Conservation (phyloP, 495 filamentous ascomycete genomes). For the Chaetomium tenue region DNA sequence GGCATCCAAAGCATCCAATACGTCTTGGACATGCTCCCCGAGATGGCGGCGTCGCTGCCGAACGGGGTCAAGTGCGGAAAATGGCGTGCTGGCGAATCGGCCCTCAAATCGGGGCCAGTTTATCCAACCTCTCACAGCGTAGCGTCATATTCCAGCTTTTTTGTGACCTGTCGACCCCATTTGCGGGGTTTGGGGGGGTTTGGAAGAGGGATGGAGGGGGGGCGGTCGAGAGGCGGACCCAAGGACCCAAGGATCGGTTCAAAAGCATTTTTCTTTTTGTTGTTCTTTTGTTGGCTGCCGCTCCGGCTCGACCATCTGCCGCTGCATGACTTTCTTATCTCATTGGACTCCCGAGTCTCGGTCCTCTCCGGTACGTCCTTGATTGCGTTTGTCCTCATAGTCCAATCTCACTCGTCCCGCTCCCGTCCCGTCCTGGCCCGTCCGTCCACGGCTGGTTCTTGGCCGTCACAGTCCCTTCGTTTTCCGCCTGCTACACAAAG, state of each 20-base stretch:
- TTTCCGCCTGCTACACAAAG: background rate
- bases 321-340: background rate
- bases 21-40: background rate
- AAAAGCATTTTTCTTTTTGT: background rate
- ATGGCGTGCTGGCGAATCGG: conserved; percentile 4
- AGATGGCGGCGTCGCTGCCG: conserved; percentile 7
- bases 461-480: background rate
- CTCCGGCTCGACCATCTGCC: background rate
- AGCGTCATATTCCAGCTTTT: conserved; percentile 10
- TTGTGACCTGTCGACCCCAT: background rate
- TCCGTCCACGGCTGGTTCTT: background rate
- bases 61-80: conserved; percentile 9
- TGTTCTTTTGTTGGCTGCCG: background rate
- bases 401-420: conserved; percentile 19
- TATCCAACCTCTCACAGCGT: conserved; percentile 1
- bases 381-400: conserved; percentile 9
- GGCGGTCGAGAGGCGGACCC: background rate
- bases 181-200: background rate
- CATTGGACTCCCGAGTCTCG: conserved; percentile 13
- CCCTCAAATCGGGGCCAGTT: background rate
- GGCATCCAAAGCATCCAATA: conserved; percentile 5
- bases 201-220: no score
- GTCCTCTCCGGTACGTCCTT: conserved; percentile 3
- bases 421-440: conserved; percentile 16
- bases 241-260: background rate